Evolutionary conservation across 176 grass and related monocot species (phyloP).

Genomic region (Phragmites australis): DNA sequence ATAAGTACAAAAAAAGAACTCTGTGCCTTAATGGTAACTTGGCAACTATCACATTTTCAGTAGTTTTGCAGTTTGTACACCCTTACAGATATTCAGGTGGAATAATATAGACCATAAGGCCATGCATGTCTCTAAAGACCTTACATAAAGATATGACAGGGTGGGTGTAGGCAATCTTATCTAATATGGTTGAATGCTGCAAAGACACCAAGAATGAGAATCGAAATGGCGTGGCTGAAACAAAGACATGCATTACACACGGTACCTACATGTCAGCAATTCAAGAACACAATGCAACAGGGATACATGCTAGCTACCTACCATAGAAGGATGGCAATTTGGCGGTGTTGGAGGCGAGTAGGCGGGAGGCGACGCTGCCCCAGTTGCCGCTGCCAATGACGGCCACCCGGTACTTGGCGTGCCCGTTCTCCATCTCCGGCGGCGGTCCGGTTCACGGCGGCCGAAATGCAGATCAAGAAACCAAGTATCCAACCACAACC

Average conservation of each 20-base stretch:
- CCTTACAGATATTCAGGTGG: neutral
- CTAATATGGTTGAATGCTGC: neutral
- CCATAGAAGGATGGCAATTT: slow-evolving; percentile 73
- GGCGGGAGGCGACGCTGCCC: slow-evolving; percentile 89
- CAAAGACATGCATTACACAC: neutral
- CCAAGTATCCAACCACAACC: neutral
- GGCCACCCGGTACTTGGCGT: slow-evolving; percentile 58
- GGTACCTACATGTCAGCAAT: neutral
- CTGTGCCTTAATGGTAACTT: neutral
- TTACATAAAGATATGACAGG: neutral
- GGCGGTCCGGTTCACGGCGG: neutral
- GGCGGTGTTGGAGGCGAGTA: slow-evolving; percentile 88
- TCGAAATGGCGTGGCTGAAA: neutral
- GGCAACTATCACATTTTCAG: neutral
- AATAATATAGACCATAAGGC: neutral
- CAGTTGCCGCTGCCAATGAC: slow-evolving; percentile 96
- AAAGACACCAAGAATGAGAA: neutral
- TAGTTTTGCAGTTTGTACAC: neutral
- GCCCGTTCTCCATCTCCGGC: slow-evolving; percentile 57
- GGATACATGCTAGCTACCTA: neutral
- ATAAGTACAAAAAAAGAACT: neutral
- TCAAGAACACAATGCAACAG: neutral
- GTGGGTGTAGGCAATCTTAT: neutral
- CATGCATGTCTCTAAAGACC: neutral
- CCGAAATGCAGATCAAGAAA: slow-evolving; percentile 37